Percentiles rank a stretch among this genome's conserved stretches.
phyloP scores from a whole-genome alignment of 2,329 filamentous ascomycete genomes.

The Arthrobotrys iridis region DNA sequence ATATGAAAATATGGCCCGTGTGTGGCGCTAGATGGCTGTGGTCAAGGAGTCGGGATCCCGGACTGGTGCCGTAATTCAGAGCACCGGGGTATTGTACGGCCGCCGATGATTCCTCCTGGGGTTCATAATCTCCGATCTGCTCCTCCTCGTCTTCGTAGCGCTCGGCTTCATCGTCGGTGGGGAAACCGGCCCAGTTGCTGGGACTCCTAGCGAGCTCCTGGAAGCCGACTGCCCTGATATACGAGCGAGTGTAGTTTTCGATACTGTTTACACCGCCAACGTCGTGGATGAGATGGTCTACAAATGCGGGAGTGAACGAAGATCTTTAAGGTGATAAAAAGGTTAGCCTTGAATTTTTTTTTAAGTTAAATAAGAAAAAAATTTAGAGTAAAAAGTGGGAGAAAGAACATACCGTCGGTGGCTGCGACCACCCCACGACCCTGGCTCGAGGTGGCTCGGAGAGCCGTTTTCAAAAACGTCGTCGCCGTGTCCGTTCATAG shows the following conservation, averaged over 20 bases:
- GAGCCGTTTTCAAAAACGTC: constrained; percentile 32
- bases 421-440: constrained; percentile 44
- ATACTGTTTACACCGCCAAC: constrained; percentile 93
- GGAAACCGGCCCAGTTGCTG: constrained; percentile 47
- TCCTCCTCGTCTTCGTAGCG: constrained; percentile 41
- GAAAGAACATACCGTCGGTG: constrained; percentile 28
- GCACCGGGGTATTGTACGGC: constrained; percentile 25
- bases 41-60: constrained; percentile 61
- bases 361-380: not conserved
- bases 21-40: constrained; percentile 65
- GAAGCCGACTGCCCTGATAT: constrained; percentile 89
- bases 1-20: constrained; percentile 65
- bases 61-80: constrained; percentile 40
- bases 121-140: constrained; percentile 3
- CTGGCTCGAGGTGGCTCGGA: constrained; percentile 36
- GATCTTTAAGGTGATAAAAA: constrained; percentile 41
- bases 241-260: constrained; percentile 89
- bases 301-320: constrained; percentile 55
- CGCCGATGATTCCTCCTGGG: constrained; percentile 34
- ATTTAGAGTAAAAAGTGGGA: not conserved
- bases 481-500: constrained; percentile 41
- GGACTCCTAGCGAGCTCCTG: constrained; percentile 78
- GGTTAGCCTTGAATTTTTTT: not conserved
- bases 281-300: constrained; percentile 63
- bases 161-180: constrained; percentile 48